A percentile compares a stretch with the other conserved stretches of the same genome.
Conservation (phyloP, 73 alveolate species). For the Paramecium bursaria region DNA sequence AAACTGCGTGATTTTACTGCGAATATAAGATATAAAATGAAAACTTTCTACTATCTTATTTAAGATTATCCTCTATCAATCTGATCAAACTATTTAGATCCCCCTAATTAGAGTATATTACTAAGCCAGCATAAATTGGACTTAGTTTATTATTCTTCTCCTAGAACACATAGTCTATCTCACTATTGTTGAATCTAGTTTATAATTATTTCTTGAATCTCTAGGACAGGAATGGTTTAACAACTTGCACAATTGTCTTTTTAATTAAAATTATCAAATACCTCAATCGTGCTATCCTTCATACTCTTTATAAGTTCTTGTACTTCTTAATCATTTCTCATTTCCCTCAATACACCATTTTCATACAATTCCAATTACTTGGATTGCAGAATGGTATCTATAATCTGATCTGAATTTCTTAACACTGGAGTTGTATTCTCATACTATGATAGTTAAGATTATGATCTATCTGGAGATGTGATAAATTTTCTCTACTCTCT, state of each 20-base stretch:
- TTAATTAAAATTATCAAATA: background rate
- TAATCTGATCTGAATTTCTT: background rate
- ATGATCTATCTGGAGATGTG: constrained; percentile 17
- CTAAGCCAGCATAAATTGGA: constrained; percentile 23
- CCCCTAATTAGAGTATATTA: background rate
- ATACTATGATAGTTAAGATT: background rate
- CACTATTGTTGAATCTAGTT: background rate
- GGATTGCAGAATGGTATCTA: constrained; percentile 14
- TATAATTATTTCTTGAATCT: constrained; percentile 1
- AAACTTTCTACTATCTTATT: background rate
- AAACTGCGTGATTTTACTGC: background rate
- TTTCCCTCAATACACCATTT: constrained; percentile 16
- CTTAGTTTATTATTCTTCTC: constrained; percentile 1
- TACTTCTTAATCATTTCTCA: constrained; percentile 27
- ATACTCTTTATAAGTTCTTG: constrained; percentile 9
- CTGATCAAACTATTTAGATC: background rate
- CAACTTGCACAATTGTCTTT: background rate
- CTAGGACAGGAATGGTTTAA: background rate
- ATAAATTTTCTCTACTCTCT: constrained; percentile 7
- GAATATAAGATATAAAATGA: background rate
- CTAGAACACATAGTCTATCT: background rate
- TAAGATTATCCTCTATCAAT: background rate
- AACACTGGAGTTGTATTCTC: constrained; percentile 32
- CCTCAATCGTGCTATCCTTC: constrained; percentile 14
- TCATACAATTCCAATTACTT: constrained; percentile 7